A percentile compares a stretch with the other conserved stretches of the same genome.
Evolutionary conservation across 257 asterid genomes (phyloP).

Genomic region (Forsythia suspensa): DNA sequence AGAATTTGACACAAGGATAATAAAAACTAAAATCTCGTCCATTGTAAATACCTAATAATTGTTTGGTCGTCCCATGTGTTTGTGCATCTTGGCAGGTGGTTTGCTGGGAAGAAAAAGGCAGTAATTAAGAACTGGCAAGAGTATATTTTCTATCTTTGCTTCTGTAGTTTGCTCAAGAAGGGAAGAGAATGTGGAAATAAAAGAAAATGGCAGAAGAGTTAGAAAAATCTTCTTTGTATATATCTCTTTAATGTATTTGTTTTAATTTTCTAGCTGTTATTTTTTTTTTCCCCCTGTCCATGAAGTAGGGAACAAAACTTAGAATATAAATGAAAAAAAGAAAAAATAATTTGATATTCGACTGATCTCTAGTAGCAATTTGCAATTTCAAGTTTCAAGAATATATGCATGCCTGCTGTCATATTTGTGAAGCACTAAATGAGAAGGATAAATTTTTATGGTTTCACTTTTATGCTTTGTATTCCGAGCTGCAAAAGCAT

Average conservation of each 20-base stretch:
- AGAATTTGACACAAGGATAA: too few species aligned
- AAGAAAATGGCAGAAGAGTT: slow-evolving; percentile 40
- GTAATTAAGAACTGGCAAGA: slow-evolving; percentile 28
- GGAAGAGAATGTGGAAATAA: slow-evolving; percentile 30
- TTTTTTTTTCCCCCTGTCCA: slow-evolving; percentile 49
- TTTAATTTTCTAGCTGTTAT: slow-evolving; percentile 35
- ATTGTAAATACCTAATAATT: too few species aligned
- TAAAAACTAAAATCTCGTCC: too few species aligned
- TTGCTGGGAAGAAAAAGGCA: slow-evolving; percentile 62
- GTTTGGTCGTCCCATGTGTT: too few species aligned
- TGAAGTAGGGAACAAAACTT: slow-evolving; percentile 64
- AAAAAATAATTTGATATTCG: not conserved
- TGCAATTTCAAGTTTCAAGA: not conserved
- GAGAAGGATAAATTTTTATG: too few species aligned
- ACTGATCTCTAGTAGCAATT: not conserved
- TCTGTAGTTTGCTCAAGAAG: slow-evolving; percentile 37
- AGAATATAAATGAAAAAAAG: slow-evolving; percentile 50
- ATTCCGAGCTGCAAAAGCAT: slow-evolving; percentile 7
- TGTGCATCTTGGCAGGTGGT: slow-evolving; percentile 42
- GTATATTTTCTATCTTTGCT: slow-evolving; percentile 25
- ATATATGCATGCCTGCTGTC: not conserved
- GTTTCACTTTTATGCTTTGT: too few species aligned
- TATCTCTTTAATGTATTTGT: slow-evolving; percentile 35
- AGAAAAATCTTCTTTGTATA: slow-evolving; percentile 43
- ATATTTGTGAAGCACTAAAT: too few species aligned